phyloP scores from a whole-genome alignment of 495 filamentous ascomycete species.

The Aspergillus egyptiacus region DNA sequence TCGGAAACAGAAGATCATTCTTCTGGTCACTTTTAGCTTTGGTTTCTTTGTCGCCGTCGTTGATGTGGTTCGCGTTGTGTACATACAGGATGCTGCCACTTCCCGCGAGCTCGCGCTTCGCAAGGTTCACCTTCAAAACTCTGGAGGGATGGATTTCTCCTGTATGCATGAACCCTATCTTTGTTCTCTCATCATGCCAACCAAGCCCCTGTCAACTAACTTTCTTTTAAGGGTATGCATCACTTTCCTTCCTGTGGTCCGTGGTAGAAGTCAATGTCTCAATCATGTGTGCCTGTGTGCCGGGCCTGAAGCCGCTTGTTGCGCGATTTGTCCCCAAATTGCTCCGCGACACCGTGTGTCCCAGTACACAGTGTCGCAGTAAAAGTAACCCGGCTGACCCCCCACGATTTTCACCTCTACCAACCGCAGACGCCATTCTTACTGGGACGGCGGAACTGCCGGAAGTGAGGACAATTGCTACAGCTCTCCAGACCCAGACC shows the following conservation, averaged over 20 bases:
- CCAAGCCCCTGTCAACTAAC: not conserved
- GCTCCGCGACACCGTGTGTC: constrained; percentile 48
- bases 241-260: constrained; percentile 86
- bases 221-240: constrained; percentile 57
- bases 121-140: constrained; percentile 30
- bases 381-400: constrained; percentile 10
- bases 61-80: constrained; percentile 84
- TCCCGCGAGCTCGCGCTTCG: constrained; percentile 27
- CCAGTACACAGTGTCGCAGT: constrained; percentile 29
- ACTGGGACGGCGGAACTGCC: constrained; percentile 4
- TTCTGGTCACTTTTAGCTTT: constrained; percentile 74
- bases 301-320: constrained; percentile 80
- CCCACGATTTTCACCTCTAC: constrained; percentile 13
- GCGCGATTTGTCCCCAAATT: constrained; percentile 68
- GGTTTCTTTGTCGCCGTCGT: constrained; percentile 83
- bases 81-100: constrained; percentile 67
- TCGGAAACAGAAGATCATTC: constrained; percentile 73
- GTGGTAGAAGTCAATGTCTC: constrained; percentile 86
- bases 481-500: constrained; percentile 20
- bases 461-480: constrained; percentile 33
- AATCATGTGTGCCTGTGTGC: constrained; percentile 82
- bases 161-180: constrained; percentile 33
- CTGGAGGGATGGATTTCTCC: constrained; percentile 45
- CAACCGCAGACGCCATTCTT: constrained; percentile 1
- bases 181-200: not conserved